phyloP scores from a whole-genome alignment of 768 basidiomycete species.

The Podaxis mareebaensis region DNA sequence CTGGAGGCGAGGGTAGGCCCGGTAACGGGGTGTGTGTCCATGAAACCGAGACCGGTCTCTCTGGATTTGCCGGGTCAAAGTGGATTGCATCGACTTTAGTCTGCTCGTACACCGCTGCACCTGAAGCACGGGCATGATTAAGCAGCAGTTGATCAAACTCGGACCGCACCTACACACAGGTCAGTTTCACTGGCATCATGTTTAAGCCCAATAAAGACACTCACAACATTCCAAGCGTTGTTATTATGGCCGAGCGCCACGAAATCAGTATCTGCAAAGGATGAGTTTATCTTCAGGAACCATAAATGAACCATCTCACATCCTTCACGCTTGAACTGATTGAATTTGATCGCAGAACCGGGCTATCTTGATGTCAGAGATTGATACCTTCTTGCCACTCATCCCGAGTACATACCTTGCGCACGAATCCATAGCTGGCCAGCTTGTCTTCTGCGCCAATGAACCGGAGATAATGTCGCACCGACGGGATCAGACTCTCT shows the following conservation, averaged over 20 bases:
- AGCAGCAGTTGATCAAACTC: constrained; percentile 63
- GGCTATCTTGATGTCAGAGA: constrained; percentile 36
- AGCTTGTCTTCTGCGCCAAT: constrained; percentile 58
- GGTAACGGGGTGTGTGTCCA: constrained; percentile 52
- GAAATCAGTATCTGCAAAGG: constrained; percentile 56
- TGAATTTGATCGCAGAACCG: constrained; percentile 64
- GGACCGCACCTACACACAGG: constrained; percentile 45
- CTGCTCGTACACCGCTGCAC: constrained; percentile 54
- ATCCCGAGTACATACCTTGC: constrained; percentile 39
- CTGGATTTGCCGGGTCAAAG: constrained; percentile 41
- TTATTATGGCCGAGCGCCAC: constrained; percentile 53
- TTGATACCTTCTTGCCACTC: neutral
- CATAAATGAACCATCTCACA: constrained; percentile 38
- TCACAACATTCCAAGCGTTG: constrained; percentile 62
- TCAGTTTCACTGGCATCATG: neutral
- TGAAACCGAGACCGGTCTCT: constrained; percentile 50
- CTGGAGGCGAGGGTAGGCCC: constrained; percentile 39
- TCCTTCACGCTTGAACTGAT: constrained; percentile 64
- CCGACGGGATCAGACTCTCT: constrained; percentile 61
- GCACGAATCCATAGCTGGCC: constrained; percentile 46
- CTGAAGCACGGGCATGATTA: constrained; percentile 53
- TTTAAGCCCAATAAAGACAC: constrained; percentile 21
- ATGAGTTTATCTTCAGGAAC: constrained; percentile 7
- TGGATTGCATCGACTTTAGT: constrained; percentile 51
- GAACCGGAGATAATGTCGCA: constrained; percentile 59